Evolutionary conservation across 345 rosid genomes (phyloP).

Genomic region (Salix viminalis): DNA sequence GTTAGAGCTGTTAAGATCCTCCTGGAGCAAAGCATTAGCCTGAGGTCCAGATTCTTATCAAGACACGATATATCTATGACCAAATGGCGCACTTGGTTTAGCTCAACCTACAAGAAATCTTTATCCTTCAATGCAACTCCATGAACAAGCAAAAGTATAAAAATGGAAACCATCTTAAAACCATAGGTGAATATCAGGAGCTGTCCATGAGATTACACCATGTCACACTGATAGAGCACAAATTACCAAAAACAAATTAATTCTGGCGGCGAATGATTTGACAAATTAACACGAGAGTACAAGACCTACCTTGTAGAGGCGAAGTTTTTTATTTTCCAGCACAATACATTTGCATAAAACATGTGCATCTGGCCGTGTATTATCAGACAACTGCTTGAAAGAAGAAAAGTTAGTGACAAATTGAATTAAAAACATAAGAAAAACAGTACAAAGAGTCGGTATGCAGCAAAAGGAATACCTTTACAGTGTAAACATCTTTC

Average conservation of each 20-base stretch:
- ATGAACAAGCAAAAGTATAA: not conserved
- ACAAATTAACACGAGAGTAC: no score
- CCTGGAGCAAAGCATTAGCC: constrained; percentile 53
- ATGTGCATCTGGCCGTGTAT: constrained; percentile 16
- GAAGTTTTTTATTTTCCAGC: constrained; percentile 44
- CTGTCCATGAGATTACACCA: no score
- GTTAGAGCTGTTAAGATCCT: constrained; percentile 33
- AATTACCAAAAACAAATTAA: not conserved
- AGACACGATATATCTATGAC: constrained; percentile 55
- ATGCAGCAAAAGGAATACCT: constrained; percentile 33
- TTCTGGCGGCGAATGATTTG: no score
- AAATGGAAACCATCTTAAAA: not conserved
- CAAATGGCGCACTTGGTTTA: constrained; percentile 44
- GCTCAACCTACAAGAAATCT: constrained; percentile 36
- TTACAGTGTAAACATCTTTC: constrained; percentile 50
- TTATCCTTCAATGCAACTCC: not conserved
- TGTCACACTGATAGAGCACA: no score
- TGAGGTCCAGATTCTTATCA: constrained; percentile 57
- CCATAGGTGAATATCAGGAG: not conserved
- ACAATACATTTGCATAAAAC: constrained; percentile 52
- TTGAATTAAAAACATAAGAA: not conserved
- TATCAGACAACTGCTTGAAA: constrained; percentile 41
- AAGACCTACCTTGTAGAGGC: constrained; percentile 48
- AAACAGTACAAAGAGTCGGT: not conserved
- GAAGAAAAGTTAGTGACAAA: not conserved